Conservation (phyloP, 2,329 filamentous ascomycete species). For the Colletotrichum sp. region DNA sequence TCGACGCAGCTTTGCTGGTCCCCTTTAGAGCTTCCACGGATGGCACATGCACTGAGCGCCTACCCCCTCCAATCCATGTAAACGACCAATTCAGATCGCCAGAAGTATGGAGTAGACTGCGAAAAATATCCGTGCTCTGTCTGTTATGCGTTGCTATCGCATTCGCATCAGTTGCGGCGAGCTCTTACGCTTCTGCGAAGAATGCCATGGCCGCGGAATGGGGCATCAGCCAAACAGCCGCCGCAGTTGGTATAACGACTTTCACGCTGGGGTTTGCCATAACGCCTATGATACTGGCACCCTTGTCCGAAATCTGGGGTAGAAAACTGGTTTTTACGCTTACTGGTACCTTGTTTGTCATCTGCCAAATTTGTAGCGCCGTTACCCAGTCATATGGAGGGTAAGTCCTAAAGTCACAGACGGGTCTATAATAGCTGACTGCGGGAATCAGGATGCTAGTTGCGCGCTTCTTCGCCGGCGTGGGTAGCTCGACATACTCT, state of each 20-base stretch:
- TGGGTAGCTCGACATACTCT: conserved; percentile 76
- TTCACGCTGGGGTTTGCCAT: conserved; percentile 83
- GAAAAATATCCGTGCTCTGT: neutral
- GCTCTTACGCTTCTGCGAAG: neutral
- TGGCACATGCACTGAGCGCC: neutral
- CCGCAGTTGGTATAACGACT: conserved; percentile 68
- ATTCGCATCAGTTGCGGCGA: neutral
- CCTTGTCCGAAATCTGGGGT: conserved; percentile 87
- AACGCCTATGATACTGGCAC: conserved; percentile 86
- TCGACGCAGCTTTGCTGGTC: neutral
- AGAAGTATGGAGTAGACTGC: neutral
- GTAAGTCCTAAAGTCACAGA: neutral
- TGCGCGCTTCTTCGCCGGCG: conserved; percentile 76
- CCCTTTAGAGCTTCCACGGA: neutral
- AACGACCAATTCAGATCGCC: neutral
- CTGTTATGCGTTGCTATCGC: neutral
- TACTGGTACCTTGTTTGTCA: conserved; percentile 74
- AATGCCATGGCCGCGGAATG: neutral
- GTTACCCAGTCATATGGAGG: conserved; percentile 68
- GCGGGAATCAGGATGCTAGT: conserved; percentile 64
- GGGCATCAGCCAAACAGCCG: neutral
- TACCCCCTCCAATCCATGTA: neutral
- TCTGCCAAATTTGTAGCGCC: conserved; percentile 74
- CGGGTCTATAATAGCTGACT: neutral
- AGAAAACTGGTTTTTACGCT: conserved; percentile 80